These are phyloP conservation scores for Prunus persica DNA, from an alignment of 306 rosid species.

Conservation along the genomic window Prunus_persica_NCBIv2 NC_034009.1:33754501-33755000, in stretches of 20 bases:
- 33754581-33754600: slow-evolving; percentile 66
- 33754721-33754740: slow-evolving; percentile 44
- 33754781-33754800: not conserved
- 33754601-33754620: slow-evolving; percentile 55
- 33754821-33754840: slow-evolving; percentile 50
- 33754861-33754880: slow-evolving; percentile 54
- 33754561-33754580: slow-evolving; percentile 69
- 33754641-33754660: slow-evolving; percentile 39
- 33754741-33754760: slow-evolving; percentile 38
- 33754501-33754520: slow-evolving; percentile 80
- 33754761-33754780: slow-evolving; percentile 29
- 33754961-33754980: slow-evolving; percentile 71
- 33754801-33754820: slow-evolving; percentile 64
- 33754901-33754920: slow-evolving; percentile 36
- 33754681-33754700: slow-evolving; percentile 61
- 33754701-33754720: slow-evolving; percentile 61
- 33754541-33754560: slow-evolving; percentile 37
- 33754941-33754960: slow-evolving; percentile 27
- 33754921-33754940: slow-evolving; percentile 40
- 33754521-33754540: slow-evolving; percentile 34
- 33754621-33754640: slow-evolving; percentile 38
- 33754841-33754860: slow-evolving; percentile 55
- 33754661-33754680: slow-evolving; percentile 56
- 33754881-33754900: slow-evolving; percentile 41
- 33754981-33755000: slow-evolving; percentile 61